Evolutionary conservation across 2,329 filamentous ascomycete species (phyloP).

Genomic region (Chrysoporthe deuterocubensis): DNA sequence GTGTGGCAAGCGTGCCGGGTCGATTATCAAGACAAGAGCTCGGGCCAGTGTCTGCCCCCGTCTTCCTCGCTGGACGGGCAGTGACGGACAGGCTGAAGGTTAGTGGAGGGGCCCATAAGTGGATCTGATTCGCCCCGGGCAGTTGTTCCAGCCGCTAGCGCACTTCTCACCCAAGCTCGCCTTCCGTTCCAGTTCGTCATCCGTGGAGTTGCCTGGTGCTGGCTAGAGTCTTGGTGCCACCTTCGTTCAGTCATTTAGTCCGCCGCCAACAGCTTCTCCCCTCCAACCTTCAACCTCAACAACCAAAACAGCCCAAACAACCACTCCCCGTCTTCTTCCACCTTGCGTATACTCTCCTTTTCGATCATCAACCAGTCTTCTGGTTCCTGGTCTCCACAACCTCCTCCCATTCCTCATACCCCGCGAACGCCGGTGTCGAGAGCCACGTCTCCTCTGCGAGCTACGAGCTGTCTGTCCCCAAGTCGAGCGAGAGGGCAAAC

Average conservation of each 20-base stretch:
- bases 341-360: neutral
- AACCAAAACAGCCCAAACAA: neutral
- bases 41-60: neutral
- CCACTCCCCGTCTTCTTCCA: neutral
- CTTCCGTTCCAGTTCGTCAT: constrained; percentile 26
- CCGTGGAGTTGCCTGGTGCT: constrained; percentile 26
- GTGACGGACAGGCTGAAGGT: constrained; percentile 8
- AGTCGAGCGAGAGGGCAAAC: constrained; percentile 18
- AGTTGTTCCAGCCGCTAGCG: constrained; percentile 23
- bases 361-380: constrained; percentile 1
- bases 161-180: constrained; percentile 2
- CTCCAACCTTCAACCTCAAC: constrained; percentile 8
- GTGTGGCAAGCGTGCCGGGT: constrained; percentile 1
- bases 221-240: constrained; percentile 14
- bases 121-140: constrained; percentile 24
- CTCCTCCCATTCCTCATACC: neutral
- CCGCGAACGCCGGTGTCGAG: constrained; percentile 12
- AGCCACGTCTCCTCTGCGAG: constrained; percentile 15
- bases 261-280: constrained; percentile 12
- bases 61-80: constrained; percentile 20
- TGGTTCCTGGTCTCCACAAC: constrained; percentile 15
- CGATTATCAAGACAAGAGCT: constrained; percentile 9
- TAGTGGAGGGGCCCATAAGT: constrained; percentile 1
- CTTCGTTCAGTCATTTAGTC: constrained; percentile 10
- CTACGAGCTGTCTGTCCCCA: constrained; percentile 18